phyloP scores from a whole-genome alignment of 2,329 filamentous ascomycete genomes.

The Alternaria metachromatica region DNA sequence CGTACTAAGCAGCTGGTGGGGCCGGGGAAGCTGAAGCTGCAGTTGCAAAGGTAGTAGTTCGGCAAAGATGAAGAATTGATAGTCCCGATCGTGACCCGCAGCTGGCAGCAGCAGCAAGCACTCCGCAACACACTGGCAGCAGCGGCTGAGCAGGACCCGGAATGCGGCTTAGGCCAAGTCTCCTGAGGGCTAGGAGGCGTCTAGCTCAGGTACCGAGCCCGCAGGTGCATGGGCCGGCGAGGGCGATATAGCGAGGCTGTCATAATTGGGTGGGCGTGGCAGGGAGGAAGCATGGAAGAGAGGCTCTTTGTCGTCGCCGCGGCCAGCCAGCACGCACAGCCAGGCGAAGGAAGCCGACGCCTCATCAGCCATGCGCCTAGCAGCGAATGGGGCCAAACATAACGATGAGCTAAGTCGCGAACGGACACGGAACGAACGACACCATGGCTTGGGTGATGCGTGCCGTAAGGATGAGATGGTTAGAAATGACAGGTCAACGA shows the following conservation, averaged over 20 bases:
- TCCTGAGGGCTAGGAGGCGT: slow-evolving; percentile 26
- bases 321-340: slow-evolving; percentile 15
- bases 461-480: slow-evolving; percentile 26
- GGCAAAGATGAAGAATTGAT: slow-evolving; percentile 39
- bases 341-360: slow-evolving; percentile 34
- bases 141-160: slow-evolving; percentile 24
- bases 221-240: slow-evolving; percentile 34
- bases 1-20: slow-evolving; percentile 39
- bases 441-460: slow-evolving; percentile 31
- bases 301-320: slow-evolving; percentile 27
- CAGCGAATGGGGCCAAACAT: slow-evolving; percentile 29
- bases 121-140: slow-evolving; percentile 17
- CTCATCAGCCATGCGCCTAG: slow-evolving; percentile 20
- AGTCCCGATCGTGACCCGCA: slow-evolving; percentile 42
- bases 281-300: slow-evolving; percentile 36
- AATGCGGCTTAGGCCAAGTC: slow-evolving; percentile 29
- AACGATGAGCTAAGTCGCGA: slow-evolving; percentile 35
- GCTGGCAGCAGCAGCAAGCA: slow-evolving; percentile 13
- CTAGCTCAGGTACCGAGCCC: slow-evolving; percentile 43
- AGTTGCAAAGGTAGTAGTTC: slow-evolving; percentile 35
- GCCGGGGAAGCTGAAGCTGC: slow-evolving; percentile 36
- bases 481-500: slow-evolving; percentile 24
- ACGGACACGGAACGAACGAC: slow-evolving; percentile 30
- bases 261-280: slow-evolving; percentile 43
- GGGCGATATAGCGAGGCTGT: slow-evolving; percentile 38